Base-by-base conservation (phyloP, 371 early-diverging fungal species). In the Mortierella polycephala region DNA sequence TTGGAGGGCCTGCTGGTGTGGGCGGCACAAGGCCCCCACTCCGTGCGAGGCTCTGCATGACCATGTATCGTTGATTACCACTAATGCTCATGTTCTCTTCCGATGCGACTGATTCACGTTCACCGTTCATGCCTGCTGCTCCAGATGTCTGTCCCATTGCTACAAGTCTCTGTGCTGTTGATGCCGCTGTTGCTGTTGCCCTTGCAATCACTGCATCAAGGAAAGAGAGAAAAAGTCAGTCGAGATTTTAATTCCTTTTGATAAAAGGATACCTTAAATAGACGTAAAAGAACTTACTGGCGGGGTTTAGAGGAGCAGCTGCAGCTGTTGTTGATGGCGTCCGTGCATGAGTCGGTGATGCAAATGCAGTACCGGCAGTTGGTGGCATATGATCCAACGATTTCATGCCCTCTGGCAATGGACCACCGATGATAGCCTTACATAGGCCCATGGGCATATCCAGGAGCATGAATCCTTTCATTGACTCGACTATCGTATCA, bases 401-500 rank as follows among this genome's bases (percentile, higher is more conserved):
- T 42, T 86, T 84, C 95, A 95, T 95, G 18, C 96, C 96, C n/a
- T 88, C 88, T 7, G 91, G 90, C 56, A 95, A 66, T 46, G 91
- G 87, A 1, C 93, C 93, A 18, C 94, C 94, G n/a, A 95, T 83
- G 9, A 94, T 87, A 44, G 91, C 87, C 57, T 84, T 84, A 47
- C 85, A 67, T 18, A 93, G 91, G 30, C 89, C 87, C 64, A 95
- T 84, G 21, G 77, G 83, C 68, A 87, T 68, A 49, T 91, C 93
- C 18, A 91, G 92, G 53, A 95, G 81, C 74, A 89, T 90, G 62
- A 95, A 92, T 47, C 87, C 85, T 67, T 92, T 89, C 93, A 94
- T 90, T 18, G 91, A 84, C 23, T 82, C 66, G 5, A 90, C 86
- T 5, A 93, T 87, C 30, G 86, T 84, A 45, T 76, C 72, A 40